Percentiles rank a stretch among this genome's conserved stretches.
These are phyloP conservation scores for Venturia pyrina DNA, from an alignment of 2,329 filamentous ascomycete species.

Conservation along the genomic window DNA sequence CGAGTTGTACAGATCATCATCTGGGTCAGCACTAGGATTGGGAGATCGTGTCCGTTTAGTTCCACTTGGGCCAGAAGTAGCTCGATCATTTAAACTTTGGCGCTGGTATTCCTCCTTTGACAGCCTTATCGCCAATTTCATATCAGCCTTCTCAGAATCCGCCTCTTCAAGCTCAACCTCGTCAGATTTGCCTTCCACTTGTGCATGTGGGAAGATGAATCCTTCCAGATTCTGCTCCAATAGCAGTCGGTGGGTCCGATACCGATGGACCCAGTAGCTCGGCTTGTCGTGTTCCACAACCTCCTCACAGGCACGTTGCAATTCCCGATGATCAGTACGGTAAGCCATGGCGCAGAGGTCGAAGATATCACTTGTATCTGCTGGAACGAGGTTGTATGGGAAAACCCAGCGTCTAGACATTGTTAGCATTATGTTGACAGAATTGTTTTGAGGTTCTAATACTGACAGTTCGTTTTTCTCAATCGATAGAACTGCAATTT, in stretches of 20 bases:
- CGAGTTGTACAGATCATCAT: not conserved
- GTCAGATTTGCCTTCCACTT: not conserved
- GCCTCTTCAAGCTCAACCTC: not conserved
- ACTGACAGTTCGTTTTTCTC: not conserved
- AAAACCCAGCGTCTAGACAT: not conserved
- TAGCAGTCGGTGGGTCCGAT: not conserved
- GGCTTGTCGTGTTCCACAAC: not conserved
- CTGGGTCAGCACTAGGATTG: not conserved
- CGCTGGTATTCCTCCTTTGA: not conserved
- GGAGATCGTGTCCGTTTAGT: not conserved
- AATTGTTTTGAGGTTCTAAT: not conserved
- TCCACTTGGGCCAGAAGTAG: not conserved
- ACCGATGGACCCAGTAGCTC: not conserved
- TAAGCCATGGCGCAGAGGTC: not conserved
- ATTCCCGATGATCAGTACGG: not conserved
- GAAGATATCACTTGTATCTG: not conserved
- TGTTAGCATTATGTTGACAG: not conserved
- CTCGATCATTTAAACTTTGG: not conserved
- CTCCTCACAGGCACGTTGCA: not conserved
- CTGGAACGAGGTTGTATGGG: not conserved
- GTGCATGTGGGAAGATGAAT: not conserved
- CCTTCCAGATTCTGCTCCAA: not conserved
- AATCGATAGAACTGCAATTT: not conserved
- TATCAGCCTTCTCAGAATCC: not conserved
- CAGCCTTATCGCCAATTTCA: not conserved